Evolutionary conservation across 441 rosid species (phyloP), one percentile per base, ranked within the genome.

Genomic region (Syzygium syzygioides): DNA sequence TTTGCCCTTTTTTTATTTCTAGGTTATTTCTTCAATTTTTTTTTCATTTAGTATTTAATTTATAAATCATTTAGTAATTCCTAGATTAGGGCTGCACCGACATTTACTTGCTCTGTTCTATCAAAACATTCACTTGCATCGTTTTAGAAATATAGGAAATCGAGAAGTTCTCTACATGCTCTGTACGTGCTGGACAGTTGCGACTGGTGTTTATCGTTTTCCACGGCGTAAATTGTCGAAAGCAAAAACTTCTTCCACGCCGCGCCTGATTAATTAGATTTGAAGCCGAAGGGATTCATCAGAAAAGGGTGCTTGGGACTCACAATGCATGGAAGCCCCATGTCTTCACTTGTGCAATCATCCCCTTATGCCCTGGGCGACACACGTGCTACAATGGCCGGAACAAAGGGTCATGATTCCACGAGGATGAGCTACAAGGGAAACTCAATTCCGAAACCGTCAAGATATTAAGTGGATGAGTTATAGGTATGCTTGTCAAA

Each of bases 11-110:
- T 64, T 64, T 28, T 30, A 55, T 64, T 30, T 0, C 41, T 9
- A 9, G 3, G 12, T 64, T 30, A 17, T 64, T 64, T 64, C 76
- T 64, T 30, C 41, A 8, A 17, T 13, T 52, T 12, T 18, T 55
- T 8, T 9, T 15, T 64, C 7, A 64, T 64, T 15, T 15, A 64
- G 76, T 15, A 30, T 64, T 7, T 30, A 64, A 30, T 30, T 64
- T 30, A 28, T 64, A 37, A 64, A 30, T 17, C 32, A 30, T 64
- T 8, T 34, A 17, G 76, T 4, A 17, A 34, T 64, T 64, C 76
- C 76, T 1, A 30, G 37, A 15, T 30, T 30, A 64, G 10, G 37
- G 37, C 30, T 15, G 37, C 0, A 0, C 30, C 20, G 0, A 30
- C 11, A 0, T 30, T 30, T 30, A 0, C 0, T 64, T 64, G 76